A percentile compares a stretch with the other conserved stretches of the same genome.
These are phyloP conservation scores for Sapria himalayana DNA, from an alignment of 345 rosid genomes.

Conservation along the genomic window DNA sequence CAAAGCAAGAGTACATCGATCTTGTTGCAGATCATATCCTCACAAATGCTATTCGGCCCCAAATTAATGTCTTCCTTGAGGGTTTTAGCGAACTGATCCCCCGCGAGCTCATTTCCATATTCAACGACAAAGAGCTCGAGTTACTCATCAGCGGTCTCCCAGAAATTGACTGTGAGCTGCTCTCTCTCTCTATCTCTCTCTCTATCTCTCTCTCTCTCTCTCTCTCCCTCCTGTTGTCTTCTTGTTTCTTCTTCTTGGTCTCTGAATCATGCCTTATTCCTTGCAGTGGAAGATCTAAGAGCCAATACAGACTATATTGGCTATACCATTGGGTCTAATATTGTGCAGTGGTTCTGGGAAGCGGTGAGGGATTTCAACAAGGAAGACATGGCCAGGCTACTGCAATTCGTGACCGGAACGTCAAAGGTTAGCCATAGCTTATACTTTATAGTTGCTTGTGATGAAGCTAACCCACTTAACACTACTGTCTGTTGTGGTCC, in stretches of 20 bases:
- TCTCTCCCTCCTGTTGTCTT: conserved; percentile 2
- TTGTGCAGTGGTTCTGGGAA: conserved; percentile 96
- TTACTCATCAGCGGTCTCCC: conserved; percentile 97
- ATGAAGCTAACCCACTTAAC: background rate
- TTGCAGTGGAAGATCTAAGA: conserved; percentile 73
- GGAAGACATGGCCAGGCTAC: conserved; percentile 89
- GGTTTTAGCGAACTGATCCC: conserved; percentile 75
- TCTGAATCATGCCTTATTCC: conserved; percentile 4
- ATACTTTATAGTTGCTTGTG: no score
- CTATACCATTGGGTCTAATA: conserved; percentile 57
- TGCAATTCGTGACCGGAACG: conserved; percentile 93
- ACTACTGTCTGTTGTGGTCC: background rate
- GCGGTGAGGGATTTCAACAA: conserved; percentile 71
- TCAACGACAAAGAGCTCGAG: conserved; percentile 98
- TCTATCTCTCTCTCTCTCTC: conserved; percentile 2
- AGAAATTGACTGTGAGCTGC: conserved; percentile 86
- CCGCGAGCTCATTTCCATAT: conserved; percentile 64
- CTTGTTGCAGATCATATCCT: conserved; percentile 90
- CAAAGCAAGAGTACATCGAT: conserved; percentile 92
- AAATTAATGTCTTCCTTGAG: conserved; percentile 68
- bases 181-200: conserved; percentile 3
- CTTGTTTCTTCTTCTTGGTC: conserved; percentile 1
- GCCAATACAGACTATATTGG: conserved; percentile 79
- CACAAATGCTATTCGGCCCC: conserved; percentile 95
- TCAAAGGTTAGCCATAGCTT: no score